Base-by-base conservation (phyloP, 495 filamentous ascomycete species). In the Pseudoneurospora amorphoporcata region DNA sequence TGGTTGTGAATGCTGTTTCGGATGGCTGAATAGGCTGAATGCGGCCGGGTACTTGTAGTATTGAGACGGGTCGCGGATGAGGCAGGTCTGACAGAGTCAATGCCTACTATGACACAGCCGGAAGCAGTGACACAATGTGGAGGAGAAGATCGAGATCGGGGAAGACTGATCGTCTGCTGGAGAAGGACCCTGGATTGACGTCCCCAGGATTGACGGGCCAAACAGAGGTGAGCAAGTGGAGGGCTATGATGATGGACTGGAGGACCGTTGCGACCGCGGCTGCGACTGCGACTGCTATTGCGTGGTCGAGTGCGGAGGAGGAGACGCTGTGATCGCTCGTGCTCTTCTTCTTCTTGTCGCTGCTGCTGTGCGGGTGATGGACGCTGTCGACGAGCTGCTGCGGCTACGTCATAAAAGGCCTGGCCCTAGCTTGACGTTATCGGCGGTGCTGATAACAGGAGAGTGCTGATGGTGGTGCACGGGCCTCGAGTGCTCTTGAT, bases 381-480 rank as follows among this genome's bases (percentile, higher is more conserved):
- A n/a, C 42, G 42, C 42, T 45, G 42, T 45, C 8, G 45, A 53
- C 53, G 53, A 61, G 53, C 29, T 61, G 23, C 29, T 14, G 23
- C 71, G 72, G 75, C 43, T 75, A 79, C 77, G 77, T 79, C 77
- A 76, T 77, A 68, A 68, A 77, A 71, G 77, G 79, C 77, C 69
- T 75, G 76, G 68, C 77, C 74, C 77, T 78, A 79, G 77, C 77
- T 79, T 65, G 53, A 65, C 47, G 47, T 35, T 35, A 35, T 65
- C 53, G 53, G 53, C 29, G 53, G 14, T 65, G 53, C 53, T 65
- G 53, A 65, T 65, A 65, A 65, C 47, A 0, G 45, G 45, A 32
- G 29, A 29, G 47, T 65, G 53, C 53, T 65, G 53, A 17, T 4
- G 3, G 53, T 65, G 23, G 53, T 35, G 53, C 53, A 65, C 53